These are phyloP conservation scores for Perkinsus olseni DNA, from an alignment of 169 alveolate genomes.

Conservation along the genomic window DNA sequence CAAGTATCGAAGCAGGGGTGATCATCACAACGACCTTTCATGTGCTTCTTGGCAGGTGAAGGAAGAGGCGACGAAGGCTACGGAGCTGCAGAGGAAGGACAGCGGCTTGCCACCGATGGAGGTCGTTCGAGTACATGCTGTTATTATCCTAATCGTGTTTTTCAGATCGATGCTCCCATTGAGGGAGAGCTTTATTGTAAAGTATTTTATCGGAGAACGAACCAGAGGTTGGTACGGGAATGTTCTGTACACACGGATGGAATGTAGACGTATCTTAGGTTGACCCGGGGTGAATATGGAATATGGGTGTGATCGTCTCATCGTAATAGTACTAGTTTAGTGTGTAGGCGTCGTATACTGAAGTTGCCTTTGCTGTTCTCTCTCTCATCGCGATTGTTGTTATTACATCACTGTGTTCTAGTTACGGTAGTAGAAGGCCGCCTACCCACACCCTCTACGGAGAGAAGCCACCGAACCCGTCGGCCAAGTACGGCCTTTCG, in stretches of 20 bases:
- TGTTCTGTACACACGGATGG: too few relatives aligned
- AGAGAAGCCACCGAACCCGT: background rate
- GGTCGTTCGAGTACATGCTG: background rate
- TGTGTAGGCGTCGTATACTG: too few relatives aligned
- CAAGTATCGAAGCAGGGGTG: too few relatives aligned
- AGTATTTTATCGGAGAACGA: background rate
- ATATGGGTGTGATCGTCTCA: background rate
- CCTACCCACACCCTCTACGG: background rate
- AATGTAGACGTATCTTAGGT: background rate
- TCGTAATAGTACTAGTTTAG: background rate
- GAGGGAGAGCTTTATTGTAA: background rate
- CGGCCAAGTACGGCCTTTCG: background rate
- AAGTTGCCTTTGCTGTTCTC: too few relatives aligned
- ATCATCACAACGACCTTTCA: too few relatives aligned
- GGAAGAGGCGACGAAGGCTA: background rate
- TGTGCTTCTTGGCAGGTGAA: background rate
- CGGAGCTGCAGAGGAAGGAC: background rate
- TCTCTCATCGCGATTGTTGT: too few relatives aligned
- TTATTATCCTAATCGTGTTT: background rate
- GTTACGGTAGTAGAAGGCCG: background rate
- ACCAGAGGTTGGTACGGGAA: too few relatives aligned
- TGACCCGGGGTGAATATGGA: too few relatives aligned
- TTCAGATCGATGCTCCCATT: background rate
- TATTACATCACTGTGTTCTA: too few relatives aligned
- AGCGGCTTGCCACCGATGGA: background rate